Evolutionary conservation across 345 rosid genomes (phyloP).

Genomic region (Jatropha curcas): DNA sequence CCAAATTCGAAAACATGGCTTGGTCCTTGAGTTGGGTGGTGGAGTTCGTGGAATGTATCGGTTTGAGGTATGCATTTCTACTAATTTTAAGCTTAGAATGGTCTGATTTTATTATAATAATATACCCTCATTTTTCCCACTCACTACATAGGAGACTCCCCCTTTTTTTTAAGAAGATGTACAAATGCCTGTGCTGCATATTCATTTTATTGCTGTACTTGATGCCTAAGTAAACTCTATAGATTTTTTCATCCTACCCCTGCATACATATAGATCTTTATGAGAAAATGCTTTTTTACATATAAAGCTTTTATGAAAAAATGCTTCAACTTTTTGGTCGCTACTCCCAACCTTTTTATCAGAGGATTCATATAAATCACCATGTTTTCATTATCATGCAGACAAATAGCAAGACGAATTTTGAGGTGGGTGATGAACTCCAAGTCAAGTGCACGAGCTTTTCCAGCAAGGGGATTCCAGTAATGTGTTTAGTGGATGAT

Average conservation of each 20-base stretch:
- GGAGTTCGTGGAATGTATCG: conserved; percentile 86
- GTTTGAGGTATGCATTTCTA: conserved; percentile 54
- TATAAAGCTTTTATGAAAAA: too few relatives aligned
- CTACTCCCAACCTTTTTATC: not conserved
- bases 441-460: conserved; percentile 70
- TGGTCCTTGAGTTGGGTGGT: conserved; percentile 92
- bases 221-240: not conserved
- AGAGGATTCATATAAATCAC: not conserved
- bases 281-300: not conserved
- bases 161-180: not conserved
- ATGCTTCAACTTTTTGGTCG: not conserved
- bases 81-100: not conserved
- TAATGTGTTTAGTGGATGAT: conserved; percentile 57
- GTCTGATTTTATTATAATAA: not conserved
- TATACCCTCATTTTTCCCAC: not conserved
- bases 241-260: not conserved
- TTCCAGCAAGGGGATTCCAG: conserved; percentile 73
- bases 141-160: not conserved
- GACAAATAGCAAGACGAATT: conserved; percentile 45
- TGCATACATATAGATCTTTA: not conserved
- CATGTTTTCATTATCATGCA: conserved; percentile 30
- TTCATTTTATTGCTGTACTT: not conserved
- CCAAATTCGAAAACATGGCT: conserved; percentile 69
- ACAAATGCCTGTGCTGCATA: not conserved
- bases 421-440: conserved; percentile 59